Percentiles rank a stretch among this genome's conserved stretches.
Evolutionary conservation across 345 rosid species (phyloP).

Genomic region (Toxicodendron radicans): DNA sequence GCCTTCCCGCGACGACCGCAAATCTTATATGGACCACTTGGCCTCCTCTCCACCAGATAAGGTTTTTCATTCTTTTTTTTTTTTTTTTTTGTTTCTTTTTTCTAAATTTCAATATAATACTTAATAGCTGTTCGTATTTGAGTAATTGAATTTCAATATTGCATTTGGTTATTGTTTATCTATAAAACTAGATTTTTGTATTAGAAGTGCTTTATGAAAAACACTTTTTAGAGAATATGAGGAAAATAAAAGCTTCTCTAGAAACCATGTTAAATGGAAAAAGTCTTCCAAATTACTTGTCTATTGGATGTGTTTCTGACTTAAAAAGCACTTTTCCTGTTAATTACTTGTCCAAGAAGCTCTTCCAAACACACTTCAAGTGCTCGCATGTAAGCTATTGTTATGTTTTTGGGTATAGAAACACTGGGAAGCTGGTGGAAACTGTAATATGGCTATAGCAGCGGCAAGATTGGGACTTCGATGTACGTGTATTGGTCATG

Average conservation of each 20-base stretch:
- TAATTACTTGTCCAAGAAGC: not conserved
- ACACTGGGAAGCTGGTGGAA: conserved; percentile 98
- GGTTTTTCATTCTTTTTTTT: conserved; percentile 33
- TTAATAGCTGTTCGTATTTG: not conserved
- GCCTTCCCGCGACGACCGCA: conserved; percentile 47
- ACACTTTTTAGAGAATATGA: not conserved
- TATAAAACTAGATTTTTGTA: not conserved
- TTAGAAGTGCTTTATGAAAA: not conserved
- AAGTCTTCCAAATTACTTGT: no score
- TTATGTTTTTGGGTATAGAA: conserved; percentile 37
- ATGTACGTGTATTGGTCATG: conserved; percentile 79
- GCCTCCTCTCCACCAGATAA: conserved; percentile 85
- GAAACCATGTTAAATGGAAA: no score
- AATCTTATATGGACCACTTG: conserved; percentile 65
- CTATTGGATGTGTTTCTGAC: no score
- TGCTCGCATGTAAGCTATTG: not conserved
- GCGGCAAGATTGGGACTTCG: conserved; percentile 89
- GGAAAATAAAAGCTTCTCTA: no score
- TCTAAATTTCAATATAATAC: no score
- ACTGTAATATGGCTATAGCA: conserved; percentile 96
- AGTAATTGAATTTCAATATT: not conserved
- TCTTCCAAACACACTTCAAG: no score
- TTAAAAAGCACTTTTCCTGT: not conserved
- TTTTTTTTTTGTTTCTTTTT: not conserved
- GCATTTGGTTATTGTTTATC: not conserved